Evolutionary conservation across 345 rosid genomes (phyloP).

Genomic region (Turritis glabra): DNA sequence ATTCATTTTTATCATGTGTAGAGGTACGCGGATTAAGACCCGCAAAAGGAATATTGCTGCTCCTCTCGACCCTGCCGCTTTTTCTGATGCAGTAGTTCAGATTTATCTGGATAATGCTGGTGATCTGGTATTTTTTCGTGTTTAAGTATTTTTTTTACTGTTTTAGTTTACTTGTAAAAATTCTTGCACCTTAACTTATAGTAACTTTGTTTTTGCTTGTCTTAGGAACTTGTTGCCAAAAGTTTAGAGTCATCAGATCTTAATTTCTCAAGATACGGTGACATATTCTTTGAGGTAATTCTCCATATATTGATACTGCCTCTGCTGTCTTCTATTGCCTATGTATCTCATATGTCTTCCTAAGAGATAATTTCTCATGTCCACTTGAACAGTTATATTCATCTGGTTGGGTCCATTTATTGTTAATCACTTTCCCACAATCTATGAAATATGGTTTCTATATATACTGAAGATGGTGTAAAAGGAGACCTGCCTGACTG

Average conservation of each 20-base stretch:
- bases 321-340: neutral
- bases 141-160: neutral
- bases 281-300: slow-evolving; percentile 45
- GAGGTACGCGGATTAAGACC: slow-evolving; percentile 99
- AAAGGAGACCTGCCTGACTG: neutral
- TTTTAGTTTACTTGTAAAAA: neutral
- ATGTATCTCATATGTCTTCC: neutral
- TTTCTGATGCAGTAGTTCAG: slow-evolving; percentile 98
- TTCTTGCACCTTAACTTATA: neutral
- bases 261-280: slow-evolving; percentile 94
- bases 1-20: slow-evolving; percentile 4
- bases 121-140: slow-evolving; percentile 64
- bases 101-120: slow-evolving; percentile 96
- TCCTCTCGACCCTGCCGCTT: slow-evolving; percentile 97
- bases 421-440: too few species aligned
- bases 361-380: neutral
- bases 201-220: neutral
- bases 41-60: slow-evolving; percentile 99
- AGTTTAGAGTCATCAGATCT: slow-evolving; percentile 84
- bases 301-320: slow-evolving; percentile 20
- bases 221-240: slow-evolving; percentile 90
- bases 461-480: neutral
- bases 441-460: too few species aligned
- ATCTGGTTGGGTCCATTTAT: neutral
- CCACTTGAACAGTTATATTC: neutral